Conservation (phyloP, 495 filamentous ascomycete genomes). For the Lophiotrema nucula region DNA sequence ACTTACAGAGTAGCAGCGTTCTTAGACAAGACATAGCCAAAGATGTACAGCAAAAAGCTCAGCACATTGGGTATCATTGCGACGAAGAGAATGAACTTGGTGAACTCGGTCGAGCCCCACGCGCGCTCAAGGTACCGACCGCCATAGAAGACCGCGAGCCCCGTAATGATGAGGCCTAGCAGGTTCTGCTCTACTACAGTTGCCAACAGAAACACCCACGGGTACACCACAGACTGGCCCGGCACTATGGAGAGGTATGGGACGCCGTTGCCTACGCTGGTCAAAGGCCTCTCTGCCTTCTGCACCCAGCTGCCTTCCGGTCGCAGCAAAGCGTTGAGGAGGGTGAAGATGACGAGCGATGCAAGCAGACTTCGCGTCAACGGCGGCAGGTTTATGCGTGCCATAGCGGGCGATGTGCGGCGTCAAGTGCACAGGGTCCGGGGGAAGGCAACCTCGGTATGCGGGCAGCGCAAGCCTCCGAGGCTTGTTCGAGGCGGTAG, state of each 20-base stretch:
- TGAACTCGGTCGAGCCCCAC: constrained; percentile 91
- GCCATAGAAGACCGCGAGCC: constrained; percentile 82
- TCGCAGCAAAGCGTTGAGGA: constrained; percentile 76
- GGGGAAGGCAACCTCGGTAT: not conserved
- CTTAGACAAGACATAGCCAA: constrained; percentile 68
- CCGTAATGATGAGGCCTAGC: constrained; percentile 78
- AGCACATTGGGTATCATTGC: constrained; percentile 76
- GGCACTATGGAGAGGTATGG: constrained; percentile 87
- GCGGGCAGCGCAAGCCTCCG: not conserved
- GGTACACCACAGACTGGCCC: constrained; percentile 76
- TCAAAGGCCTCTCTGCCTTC: constrained; percentile 30
- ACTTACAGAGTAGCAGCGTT: constrained; percentile 69
- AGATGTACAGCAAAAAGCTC: constrained; percentile 68
- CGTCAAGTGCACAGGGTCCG: too few species aligned
- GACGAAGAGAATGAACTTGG: constrained; percentile 79
- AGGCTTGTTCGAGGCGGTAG: not conserved
- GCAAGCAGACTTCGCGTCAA: constrained; percentile 80
- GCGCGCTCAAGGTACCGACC: constrained; percentile 94
- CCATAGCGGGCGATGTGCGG: constrained; percentile 50
- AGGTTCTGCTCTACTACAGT: constrained; percentile 92
- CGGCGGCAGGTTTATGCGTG: constrained; percentile 87
- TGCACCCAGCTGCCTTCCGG: constrained; percentile 48
- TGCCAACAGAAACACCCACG: constrained; percentile 86
- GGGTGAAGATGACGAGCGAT: constrained; percentile 69
- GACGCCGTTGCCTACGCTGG: constrained; percentile 55